Evolutionary conservation across 345 rosid species (phyloP), one percentile per base, ranked within the genome.

Genomic region (Sisymbrium irio): DNA sequence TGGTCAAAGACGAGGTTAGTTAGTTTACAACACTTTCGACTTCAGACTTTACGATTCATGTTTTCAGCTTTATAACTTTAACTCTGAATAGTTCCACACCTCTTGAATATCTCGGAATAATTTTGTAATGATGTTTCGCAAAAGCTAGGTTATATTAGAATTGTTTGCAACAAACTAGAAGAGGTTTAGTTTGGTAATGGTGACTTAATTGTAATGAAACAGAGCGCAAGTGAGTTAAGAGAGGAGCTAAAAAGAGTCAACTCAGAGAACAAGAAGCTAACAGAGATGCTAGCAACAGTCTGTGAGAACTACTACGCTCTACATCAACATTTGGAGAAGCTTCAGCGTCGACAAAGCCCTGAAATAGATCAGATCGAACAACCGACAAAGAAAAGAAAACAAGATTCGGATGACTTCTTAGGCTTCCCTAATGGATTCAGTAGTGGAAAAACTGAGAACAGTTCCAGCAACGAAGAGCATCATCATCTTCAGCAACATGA

Each of bases 391-490:
- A 86, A 83, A 69, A 59, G 62, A 15, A 86, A 88, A 36, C 64
- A 59, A 13, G 78, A 73, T 10, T 27, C 54, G 5, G 75, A 64
- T 22, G 84, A 76, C 13, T 83, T 83, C 30, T 39, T 64, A 44
- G 53, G 74, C 53, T 77, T 66, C 32, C 62, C 78, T 47, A 73
- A 77, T 62, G 76, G 79, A 36, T 25, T 75, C 54, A 35, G 62
- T 56, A 63, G 59, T 44, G 79, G 70, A 20, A 75, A 71, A 25
- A 62, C 76, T 1, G 89, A 85, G 55, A 79, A 83, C 69, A 83
- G 87, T 63, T 88, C 83, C 25, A 85, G 84, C 32, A 92, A 83
- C 54, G 90, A 88, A 42, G 88, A 89, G 22, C 69, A 86, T 14
- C 75, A 54, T 0, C 59, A 54, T 0, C 72, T 65, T 0, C 65